Base-by-base conservation (phyloP, 768 basidiomycete species). In the Pulveroboletus frians region DNA sequence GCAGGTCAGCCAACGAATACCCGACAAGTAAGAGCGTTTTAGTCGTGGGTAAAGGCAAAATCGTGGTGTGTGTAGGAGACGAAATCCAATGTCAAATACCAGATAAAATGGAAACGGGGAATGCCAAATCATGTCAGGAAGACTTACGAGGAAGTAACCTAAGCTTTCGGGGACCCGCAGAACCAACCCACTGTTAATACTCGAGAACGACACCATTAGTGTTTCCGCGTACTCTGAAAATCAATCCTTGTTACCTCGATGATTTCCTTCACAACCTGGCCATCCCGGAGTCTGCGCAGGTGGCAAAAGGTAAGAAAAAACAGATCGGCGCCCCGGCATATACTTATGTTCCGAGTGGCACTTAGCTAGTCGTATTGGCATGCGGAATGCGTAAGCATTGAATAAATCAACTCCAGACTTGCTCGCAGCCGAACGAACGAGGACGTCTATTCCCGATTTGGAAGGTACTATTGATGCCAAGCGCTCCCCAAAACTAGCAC, bases 131-230 rank as follows among this genome's bases (percentile, higher is more conserved):
- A 15, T 20, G 14, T 30, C 38, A 44, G 31, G 36, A 49, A 47
- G 27, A 9, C 61, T 52, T 47, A 63, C 58, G 40, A 47, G 29
- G 50, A 49, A 34, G 20, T 44, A 35, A 43, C 39, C 9, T 13
- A 5, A 42, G 26, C 39, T 45, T 41, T 51, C 39, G 13, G 51
- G 50, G 42, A 42, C 40, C 10, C 30, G 21, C 13, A 42, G 17
- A 30, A 13, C 9, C n/a, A 35, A 9, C 11, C 9, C 5, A 4
- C 2, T 37, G 15, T 26, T 30, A 8, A 14, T 32, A 20, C 11
- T 27, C 17, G n/a, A 41, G 1, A 26, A 4, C 23, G 23, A 26
- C 5, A 21, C 10, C 26, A 31, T 55, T 2, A 37, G 41, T 20
- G 1, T 13, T 20, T 4, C 13, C n/a, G 18, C 15, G 11, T 13